These are phyloP conservation scores for Fimicolochytrium jonesii DNA, from an alignment of 192 early-diverging fungal genomes.

Conservation along the genomic window DNA sequence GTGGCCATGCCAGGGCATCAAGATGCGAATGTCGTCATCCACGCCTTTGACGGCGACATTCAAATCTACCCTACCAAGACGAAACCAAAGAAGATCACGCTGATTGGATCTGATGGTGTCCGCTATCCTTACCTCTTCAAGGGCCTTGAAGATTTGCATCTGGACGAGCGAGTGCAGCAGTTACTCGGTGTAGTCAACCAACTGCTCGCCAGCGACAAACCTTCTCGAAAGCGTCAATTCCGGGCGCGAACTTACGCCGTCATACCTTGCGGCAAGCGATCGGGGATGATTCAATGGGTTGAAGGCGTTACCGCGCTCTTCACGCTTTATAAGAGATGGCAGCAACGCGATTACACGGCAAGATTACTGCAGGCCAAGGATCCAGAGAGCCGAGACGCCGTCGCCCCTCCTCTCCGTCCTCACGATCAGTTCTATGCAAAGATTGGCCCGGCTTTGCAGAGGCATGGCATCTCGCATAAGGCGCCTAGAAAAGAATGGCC, in stretches of 20 bases:
- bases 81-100: slow-evolving; percentile 78
- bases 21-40: slow-evolving; percentile 34
- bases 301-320: slow-evolving; percentile 76
- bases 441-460: slow-evolving; percentile 46
- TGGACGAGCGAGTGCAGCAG: slow-evolving; percentile 92
- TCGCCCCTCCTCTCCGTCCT: slow-evolving; percentile 32
- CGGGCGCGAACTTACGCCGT: slow-evolving; percentile 65
- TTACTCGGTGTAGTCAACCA: slow-evolving; percentile 58
- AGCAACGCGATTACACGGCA: slow-evolving; percentile 60
- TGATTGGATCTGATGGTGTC: slow-evolving; percentile 55
- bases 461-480: slow-evolving; percentile 45
- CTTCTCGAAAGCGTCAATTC: slow-evolving; percentile 29
- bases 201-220: slow-evolving; percentile 54
- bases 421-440: slow-evolving; percentile 44
- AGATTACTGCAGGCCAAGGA: slow-evolving; percentile 51
- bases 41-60: slow-evolving; percentile 48
- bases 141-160: slow-evolving; percentile 86
- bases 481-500: slow-evolving; percentile 70
- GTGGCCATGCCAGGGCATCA: slow-evolving; percentile 50
- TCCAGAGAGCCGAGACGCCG: slow-evolving; percentile 28
- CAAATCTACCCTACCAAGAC: slow-evolving; percentile 80
- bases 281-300: slow-evolving; percentile 95
- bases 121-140: slow-evolving; percentile 80
- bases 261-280: slow-evolving; percentile 81
- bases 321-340: slow-evolving; percentile 73